These are phyloP conservation scores for Paecilomyces variotii DNA, from an alignment of 2,329 filamentous ascomycete species.

Conservation along the genomic window DNA sequence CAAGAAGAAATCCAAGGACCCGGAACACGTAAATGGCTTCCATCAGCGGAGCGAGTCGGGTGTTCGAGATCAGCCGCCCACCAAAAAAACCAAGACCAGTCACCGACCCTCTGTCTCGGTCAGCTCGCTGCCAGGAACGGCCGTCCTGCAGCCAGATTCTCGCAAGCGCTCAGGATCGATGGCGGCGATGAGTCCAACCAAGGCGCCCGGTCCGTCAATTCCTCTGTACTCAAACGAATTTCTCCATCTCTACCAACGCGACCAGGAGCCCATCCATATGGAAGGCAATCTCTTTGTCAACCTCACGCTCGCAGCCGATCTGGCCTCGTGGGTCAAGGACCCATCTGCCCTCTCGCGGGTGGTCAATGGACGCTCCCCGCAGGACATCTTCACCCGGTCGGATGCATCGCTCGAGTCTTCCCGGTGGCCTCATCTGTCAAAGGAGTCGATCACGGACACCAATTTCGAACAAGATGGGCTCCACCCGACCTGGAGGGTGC, in stretches of 20 bases:
- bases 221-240: conserved; percentile 69
- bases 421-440: conserved; percentile 44
- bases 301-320: conserved; percentile 63
- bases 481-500: conserved; percentile 59
- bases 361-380: conserved; percentile 52
- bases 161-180: conserved; percentile 56
- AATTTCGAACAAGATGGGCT: conserved; percentile 44
- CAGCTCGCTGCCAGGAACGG: conserved; percentile 58
- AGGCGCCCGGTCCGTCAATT: conserved; percentile 51
- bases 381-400: conserved; percentile 63
- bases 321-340: conserved; percentile 73
- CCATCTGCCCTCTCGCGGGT: conserved; percentile 60
- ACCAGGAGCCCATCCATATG: conserved; percentile 48
- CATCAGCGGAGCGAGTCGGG: conserved; percentile 51
- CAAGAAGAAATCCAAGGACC: conserved; percentile 81
- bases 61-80: conserved; percentile 45
- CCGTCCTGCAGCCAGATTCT: conserved; percentile 54
- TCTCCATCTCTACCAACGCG: conserved; percentile 62
- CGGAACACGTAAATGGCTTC: conserved; percentile 60
- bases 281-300: conserved; percentile 72
- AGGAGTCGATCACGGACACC: conserved; percentile 46
- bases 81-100: conserved; percentile 73
- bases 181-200: conserved; percentile 66
- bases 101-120: conserved; percentile 73
- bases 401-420: conserved; percentile 48